phyloP scores from a whole-genome alignment of 305 asterid species.

The Rubia peregrina region DNA sequence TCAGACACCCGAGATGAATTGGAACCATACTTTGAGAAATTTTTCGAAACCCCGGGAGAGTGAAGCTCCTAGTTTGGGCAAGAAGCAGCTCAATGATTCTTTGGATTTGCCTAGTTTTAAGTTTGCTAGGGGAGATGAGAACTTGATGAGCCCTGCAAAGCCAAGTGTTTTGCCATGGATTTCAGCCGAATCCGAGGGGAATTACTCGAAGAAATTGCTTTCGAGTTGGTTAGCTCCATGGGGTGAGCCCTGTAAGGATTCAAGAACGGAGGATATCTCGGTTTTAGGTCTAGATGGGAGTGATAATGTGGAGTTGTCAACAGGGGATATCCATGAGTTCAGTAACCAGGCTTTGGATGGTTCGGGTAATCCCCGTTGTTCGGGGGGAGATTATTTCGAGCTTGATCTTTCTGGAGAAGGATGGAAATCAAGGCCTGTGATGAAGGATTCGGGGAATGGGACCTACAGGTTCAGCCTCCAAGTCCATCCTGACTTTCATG shows the following conservation, averaged over 20 bases:
- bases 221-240: slow-evolving; percentile 58
- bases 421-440: slow-evolving; percentile 91
- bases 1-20: slow-evolving; percentile 22
- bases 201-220: slow-evolving; percentile 51
- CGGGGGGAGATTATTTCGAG: slow-evolving; percentile 87
- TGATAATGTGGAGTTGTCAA: slow-evolving; percentile 35
- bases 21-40: slow-evolving; percentile 29
- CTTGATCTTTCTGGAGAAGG: slow-evolving; percentile 66
- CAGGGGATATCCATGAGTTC: slow-evolving; percentile 65
- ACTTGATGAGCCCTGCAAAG: slow-evolving; percentile 10
- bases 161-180: slow-evolving; percentile 48
- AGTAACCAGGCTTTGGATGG: slow-evolving; percentile 72
- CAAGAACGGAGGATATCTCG: slow-evolving; percentile 48
- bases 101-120: slow-evolving; percentile 22
- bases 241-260: slow-evolving; percentile 58
- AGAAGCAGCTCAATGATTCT: slow-evolving; percentile 20
- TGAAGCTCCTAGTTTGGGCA: slow-evolving; percentile 21
- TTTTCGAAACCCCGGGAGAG: slow-evolving; percentile 24
- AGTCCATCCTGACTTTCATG: slow-evolving; percentile 74
- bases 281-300: slow-evolving; percentile 47
- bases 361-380: slow-evolving; percentile 46
- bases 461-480: slow-evolving; percentile 65
- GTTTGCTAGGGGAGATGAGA: slow-evolving; percentile 10
- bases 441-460: slow-evolving; percentile 66
- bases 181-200: slow-evolving; percentile 47